Conservation (phyloP, 2,329 filamentous ascomycete species). For the Blastomyces silverae region DNA sequence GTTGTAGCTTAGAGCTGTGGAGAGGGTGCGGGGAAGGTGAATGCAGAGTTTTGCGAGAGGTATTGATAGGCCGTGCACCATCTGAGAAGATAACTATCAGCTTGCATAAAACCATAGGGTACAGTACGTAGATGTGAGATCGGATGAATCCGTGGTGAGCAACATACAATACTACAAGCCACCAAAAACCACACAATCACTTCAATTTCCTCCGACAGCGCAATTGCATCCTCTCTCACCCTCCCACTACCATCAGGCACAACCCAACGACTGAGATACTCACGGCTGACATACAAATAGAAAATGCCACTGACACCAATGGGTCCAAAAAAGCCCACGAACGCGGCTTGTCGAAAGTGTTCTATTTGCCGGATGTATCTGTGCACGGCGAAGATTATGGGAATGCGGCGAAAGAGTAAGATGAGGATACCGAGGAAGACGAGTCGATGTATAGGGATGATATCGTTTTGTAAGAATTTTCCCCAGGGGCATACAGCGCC, state of each 20-base stretch:
- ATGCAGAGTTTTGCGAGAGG: slow-evolving; percentile 53
- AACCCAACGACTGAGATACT: slow-evolving; percentile 55
- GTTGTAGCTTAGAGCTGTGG: slow-evolving; percentile 41
- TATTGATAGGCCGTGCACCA: slow-evolving; percentile 76
- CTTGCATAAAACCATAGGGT: neutral
- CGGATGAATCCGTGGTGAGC: slow-evolving; percentile 11
- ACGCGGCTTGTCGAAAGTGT: slow-evolving; percentile 64
- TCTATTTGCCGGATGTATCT: slow-evolving; percentile 74
- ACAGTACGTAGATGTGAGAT: neutral
- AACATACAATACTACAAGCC: slow-evolving; percentile 71
- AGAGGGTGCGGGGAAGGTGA: slow-evolving; percentile 42
- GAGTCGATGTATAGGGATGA: slow-evolving; percentile 68
- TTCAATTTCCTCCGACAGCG: slow-evolving; percentile 58
- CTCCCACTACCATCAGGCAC: slow-evolving; percentile 50
- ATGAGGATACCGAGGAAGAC: slow-evolving; percentile 68
- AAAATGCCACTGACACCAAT: slow-evolving; percentile 88
- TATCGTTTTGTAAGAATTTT: slow-evolving; percentile 57
- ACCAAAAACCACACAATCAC: slow-evolving; percentile 81
- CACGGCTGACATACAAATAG: slow-evolving; percentile 73
- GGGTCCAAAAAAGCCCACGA: slow-evolving; percentile 88
- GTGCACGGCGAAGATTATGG: slow-evolving; percentile 67
- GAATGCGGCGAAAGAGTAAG: slow-evolving; percentile 68
- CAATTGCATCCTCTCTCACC: slow-evolving; percentile 58
- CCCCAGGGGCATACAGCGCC: slow-evolving; percentile 79
- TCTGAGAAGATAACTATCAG: slow-evolving; percentile 35